Conservation (phyloP, 179 eudicot species). For the Carnegiea gigantea region DNA sequence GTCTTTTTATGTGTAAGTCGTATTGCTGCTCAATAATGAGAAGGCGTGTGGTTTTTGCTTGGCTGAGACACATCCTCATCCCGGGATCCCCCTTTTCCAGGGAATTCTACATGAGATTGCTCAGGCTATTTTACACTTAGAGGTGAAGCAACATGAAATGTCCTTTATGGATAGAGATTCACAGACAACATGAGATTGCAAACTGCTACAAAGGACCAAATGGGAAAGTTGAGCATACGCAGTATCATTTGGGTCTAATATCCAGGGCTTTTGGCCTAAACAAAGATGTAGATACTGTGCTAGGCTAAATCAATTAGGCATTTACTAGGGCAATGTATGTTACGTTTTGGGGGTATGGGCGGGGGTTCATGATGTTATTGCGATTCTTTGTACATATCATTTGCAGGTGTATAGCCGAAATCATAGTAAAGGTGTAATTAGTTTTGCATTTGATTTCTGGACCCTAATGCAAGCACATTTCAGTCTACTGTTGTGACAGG, state of each 20-base stretch:
- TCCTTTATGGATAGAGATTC: neutral
- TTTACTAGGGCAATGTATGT: slow-evolving; percentile 11
- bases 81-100: neutral
- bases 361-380: neutral
- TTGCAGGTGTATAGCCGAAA: neutral
- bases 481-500: no score
- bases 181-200: slow-evolving; percentile 10
- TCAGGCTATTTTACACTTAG: neutral
- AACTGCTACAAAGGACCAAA: neutral
- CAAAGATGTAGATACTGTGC: neutral
- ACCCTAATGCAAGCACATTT: no score
- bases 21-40: neutral
- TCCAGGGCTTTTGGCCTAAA: neutral
- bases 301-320: neutral
- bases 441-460: neutral
- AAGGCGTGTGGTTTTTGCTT: slow-evolving; percentile 18
- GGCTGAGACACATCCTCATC: slow-evolving; percentile 9
- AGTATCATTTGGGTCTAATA: slow-evolving; percentile 1
- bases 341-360: neutral
- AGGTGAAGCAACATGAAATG: neutral
- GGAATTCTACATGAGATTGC: neutral
- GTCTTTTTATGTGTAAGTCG: neutral
- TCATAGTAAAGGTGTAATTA: neutral
- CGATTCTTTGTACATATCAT: neutral
- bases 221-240: neutral